These are phyloP conservation scores for Asterionellopsis glacialis DNA, from an alignment of 108 stramenopile species.

Conservation along the genomic window DNA sequence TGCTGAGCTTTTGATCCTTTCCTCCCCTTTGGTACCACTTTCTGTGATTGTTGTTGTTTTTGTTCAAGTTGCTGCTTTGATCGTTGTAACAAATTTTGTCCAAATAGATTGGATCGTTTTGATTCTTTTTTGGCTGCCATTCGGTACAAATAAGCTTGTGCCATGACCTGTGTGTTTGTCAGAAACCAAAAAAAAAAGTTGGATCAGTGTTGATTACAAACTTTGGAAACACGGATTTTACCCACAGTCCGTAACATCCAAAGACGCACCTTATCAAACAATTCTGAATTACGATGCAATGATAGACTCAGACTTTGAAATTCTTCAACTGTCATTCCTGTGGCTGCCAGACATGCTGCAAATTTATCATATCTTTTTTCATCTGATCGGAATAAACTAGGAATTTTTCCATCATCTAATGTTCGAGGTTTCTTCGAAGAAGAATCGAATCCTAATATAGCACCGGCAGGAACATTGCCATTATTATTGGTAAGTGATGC, in stretches of 20 bases:
- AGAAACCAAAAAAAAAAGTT: no score
- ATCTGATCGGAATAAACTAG: conserved; percentile 44
- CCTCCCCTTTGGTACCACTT: conserved; percentile 4
- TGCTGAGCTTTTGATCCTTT: no score
- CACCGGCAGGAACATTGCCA: no score
- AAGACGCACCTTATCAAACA: no score
- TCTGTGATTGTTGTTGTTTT: conserved; percentile 29
- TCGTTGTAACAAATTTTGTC: conserved; percentile 26
- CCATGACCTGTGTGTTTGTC: conserved; percentile 50
- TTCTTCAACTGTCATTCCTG: conserved; percentile 10
- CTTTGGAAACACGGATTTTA: no score
- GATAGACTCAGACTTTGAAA: no score
- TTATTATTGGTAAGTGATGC: no score
- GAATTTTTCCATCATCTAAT: conserved; percentile 22
- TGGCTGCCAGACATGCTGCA: conserved; percentile 61
- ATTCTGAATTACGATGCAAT: no score
- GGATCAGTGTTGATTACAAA: no score
- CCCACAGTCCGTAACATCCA: no score
- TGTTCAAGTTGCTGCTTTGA: conserved; percentile 24
- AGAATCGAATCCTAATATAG: no score
- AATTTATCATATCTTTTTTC: conserved; percentile 55
- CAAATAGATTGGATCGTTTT: conserved; percentile 42
- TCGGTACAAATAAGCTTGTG: conserved; percentile 76
- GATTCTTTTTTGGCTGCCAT: conserved; percentile 52
- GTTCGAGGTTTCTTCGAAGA: no score